phyloP scores from a whole-genome alignment of 202 grass and related monocot genomes.

The Panicum hallii region DNA sequence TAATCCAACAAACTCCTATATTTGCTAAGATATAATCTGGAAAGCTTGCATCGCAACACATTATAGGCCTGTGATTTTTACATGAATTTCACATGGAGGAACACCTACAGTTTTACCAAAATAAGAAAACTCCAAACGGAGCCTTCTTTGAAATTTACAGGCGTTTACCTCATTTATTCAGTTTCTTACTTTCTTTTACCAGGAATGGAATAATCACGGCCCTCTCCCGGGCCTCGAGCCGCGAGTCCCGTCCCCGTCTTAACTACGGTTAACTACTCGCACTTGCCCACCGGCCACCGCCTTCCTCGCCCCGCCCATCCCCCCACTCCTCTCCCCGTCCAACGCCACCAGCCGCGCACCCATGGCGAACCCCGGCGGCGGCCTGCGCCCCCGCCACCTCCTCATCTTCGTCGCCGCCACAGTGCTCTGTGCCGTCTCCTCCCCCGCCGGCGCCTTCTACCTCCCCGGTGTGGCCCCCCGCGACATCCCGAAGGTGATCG shows the following conservation, averaged over 20 bases:
- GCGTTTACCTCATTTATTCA: neutral
- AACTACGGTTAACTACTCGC: neutral
- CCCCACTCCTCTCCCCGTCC: neutral
- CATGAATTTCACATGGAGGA: neutral
- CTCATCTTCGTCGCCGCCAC: constrained; percentile 1
- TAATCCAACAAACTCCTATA: neutral
- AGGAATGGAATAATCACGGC: constrained; percentile 14
- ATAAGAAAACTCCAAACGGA: neutral
- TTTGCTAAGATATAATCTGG: neutral
- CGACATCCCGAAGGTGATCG: constrained; percentile 70
- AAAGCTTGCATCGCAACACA: no score
- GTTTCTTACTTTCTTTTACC: neutral
- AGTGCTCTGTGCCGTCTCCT: neutral
- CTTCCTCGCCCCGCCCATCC: neutral
- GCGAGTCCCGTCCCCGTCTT: constrained; percentile 33
- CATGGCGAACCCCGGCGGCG: constrained; percentile 60
- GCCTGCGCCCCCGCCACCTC: constrained; percentile 7
- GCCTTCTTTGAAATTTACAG: neutral
- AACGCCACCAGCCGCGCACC: neutral
- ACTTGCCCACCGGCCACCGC: neutral
- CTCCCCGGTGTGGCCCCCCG: constrained; percentile 81
- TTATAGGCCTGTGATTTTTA: neutral
- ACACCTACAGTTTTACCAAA: neutral
- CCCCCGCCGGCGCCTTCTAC: constrained; percentile 67
- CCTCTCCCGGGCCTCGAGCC: neutral